Conservation (phyloP, 331 rosid species). For the Ulmus americana region DNA sequence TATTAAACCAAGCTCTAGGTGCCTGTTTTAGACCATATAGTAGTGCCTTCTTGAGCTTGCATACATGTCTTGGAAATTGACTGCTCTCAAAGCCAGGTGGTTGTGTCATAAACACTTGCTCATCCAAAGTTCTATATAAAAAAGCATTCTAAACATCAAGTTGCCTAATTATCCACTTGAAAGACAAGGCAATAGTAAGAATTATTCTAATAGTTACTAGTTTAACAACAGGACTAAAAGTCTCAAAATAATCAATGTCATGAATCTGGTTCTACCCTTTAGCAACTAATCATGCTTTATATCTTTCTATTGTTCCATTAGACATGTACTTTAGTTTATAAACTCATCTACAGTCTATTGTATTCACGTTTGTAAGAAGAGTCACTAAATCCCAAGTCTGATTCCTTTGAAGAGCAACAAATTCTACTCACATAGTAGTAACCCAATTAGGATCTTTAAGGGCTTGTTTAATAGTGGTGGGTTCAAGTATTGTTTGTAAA, state of each 20-base stretch:
- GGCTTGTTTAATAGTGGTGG: too few relatives aligned
- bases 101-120: background rate
- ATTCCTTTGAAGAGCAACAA: too few relatives aligned
- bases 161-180: background rate
- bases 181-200: background rate
- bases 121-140: background rate
- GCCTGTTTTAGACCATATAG: background rate
- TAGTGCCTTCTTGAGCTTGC: background rate
- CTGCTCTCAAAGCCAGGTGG: background rate
- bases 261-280: too few relatives aligned
- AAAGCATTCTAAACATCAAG: background rate
- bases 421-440: too few relatives aligned
- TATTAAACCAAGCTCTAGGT: background rate
- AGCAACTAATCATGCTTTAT: too few relatives aligned
- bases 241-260: background rate
- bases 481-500: too few relatives aligned
- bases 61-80: background rate
- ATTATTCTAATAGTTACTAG: background rate
- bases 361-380: too few relatives aligned
- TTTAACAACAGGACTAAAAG: background rate
- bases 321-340: too few relatives aligned
- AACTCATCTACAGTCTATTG: too few relatives aligned
- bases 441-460: too few relatives aligned
- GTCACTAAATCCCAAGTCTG: too few relatives aligned
- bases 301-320: too few relatives aligned